Conservation (phyloP, 352 stramenopile genomes). For the Globisporangium camurandrum region DNA sequence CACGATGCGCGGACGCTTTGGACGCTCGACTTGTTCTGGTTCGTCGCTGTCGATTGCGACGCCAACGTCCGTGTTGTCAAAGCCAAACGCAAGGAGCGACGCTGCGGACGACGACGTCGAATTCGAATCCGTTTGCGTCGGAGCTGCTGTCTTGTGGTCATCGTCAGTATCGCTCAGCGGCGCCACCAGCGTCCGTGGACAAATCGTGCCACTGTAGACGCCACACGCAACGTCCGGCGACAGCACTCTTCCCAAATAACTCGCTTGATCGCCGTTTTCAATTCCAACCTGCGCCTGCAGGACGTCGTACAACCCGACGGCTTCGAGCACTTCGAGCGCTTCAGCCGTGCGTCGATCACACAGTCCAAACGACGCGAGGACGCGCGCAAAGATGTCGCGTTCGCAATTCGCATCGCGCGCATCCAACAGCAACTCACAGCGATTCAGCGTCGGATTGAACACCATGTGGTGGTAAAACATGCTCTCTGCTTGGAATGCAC, state of each 20-base stretch:
- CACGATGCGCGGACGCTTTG: not conserved
- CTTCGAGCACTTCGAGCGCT: constrained; percentile 6
- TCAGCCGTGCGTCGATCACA: too few relatives aligned
- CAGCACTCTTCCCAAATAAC: constrained; percentile 34
- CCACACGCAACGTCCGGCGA: constrained; percentile 28
- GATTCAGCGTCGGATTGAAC: constrained; percentile 39
- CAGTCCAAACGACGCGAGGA: constrained; percentile 29
- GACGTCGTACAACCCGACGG: constrained; percentile 1
- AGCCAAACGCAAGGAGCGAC: not conserved
- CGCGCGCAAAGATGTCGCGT: constrained; percentile 35
- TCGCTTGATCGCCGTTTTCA: constrained; percentile 17
- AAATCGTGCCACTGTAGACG: constrained; percentile 39
- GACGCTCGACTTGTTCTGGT: not conserved
- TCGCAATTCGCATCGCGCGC: constrained; percentile 38
- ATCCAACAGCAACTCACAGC: constrained; percentile 51
- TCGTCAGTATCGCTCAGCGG: too few relatives aligned
- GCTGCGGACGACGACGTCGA: not conserved
- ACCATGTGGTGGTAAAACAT: constrained; percentile 79
- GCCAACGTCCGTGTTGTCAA: not conserved
- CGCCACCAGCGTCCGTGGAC: constrained; percentile 22
- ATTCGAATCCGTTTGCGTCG: too few relatives aligned
- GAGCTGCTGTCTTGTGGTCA: constrained; percentile 2
- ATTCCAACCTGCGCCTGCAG: not conserved
- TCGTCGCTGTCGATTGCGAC: not conserved
- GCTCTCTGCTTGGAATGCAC: constrained; percentile 53